Evolutionary conservation across 345 rosid species (phyloP), one percentile per base, ranked within the genome.

Genomic region (Crucihimalaya himalaica): DNA sequence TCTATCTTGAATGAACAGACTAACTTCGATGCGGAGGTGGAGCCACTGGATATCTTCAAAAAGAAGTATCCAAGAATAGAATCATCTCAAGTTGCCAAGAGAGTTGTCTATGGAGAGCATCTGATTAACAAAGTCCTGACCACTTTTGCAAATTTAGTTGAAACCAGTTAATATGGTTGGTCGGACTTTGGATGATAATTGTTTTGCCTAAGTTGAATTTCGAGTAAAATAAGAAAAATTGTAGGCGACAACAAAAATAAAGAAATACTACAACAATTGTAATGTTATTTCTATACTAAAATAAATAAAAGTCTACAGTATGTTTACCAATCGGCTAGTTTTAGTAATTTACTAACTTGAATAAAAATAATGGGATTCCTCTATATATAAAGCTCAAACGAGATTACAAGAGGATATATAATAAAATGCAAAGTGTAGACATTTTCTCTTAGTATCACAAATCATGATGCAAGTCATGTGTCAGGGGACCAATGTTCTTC

Each of bases 21-120:
- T 2, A 89, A 88, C 80, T 89, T 66, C 11, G 84, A 91, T 32
- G 87, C 91, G 3, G 81, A 46, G 1, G 86, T 87, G 37, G 96
- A 90, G 83, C 93, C 96, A 50, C 56, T 84, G 74, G 97, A 90
- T 37, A 64, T 84, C 34, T 93, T 89, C 35, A 80, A 76, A 64
- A 16, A 71, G 76, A 83, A 63, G 72, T 76, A 81, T 1, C 70
- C 63, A 13, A 6, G 11, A 12, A 37, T 62, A 34, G 85, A 85
- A 25, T 86, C 81, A 55, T 43, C 56, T 40, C 76, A 54, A 42
- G 75, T 65, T 78, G 78, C 72, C 57, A 82, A 64, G 35, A 82
- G 63, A 65, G 89, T 94, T 46, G 83, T 86, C 52, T 87, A 89
- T 55, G 96, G 93, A 63, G 88, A 90, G 73, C 93, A 90, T 84